Evolutionary conservation across 345 rosid species (phyloP), one percentile per base, ranked within the genome.

Genomic region (Limnanthes douglasii): DNA sequence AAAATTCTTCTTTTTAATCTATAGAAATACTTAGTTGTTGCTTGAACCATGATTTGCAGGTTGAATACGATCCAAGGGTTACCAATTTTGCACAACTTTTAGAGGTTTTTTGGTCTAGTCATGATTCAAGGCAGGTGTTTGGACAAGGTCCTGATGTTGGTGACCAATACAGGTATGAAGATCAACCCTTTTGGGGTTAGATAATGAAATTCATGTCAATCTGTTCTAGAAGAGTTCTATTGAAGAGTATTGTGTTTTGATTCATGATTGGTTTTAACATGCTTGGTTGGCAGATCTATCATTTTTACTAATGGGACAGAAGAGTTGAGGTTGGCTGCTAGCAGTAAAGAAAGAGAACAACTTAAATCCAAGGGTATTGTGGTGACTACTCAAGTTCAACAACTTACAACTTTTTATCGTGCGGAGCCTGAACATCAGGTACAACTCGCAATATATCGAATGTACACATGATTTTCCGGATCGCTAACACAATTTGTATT

Each of bases 141-240:
- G 95, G 98, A 15, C 94, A 88, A 54, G 98, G 95, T 54, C 98
- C 95, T 45, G 98, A 90, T 53, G 95, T 84, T 17, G 98, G 98
- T 34, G 53, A 53, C 39, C 95, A 88, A 25, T 88, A 88, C 67
- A 88, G 95, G 98, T 79, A 51, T 45, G 4, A 2, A 17, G 32
- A 19, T 24, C 10, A 8, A 45, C n/a, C n/a, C n/a, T n/a, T n/a
- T n/a, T n/a, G n/a, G n/a, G n/a, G n/a, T n/a, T n/a, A n/a, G n/a
- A n/a, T n/a, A n/a, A n/a, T n/a, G n/a, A n/a, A n/a, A n/a, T n/a
- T n/a, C n/a, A n/a, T n/a, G 16, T 11, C 22, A 8, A 15, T 26
- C 8, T 20, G 1, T 6, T 29, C 4, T 25, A 3, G 15, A 17
- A 8, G 21, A 14, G 11, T 15, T 12, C 22, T 22, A 5, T 21